Evolutionary conservation across 352 stramenopile genomes (phyloP).

Genomic region (Elongisporangium anandrum): DNA sequence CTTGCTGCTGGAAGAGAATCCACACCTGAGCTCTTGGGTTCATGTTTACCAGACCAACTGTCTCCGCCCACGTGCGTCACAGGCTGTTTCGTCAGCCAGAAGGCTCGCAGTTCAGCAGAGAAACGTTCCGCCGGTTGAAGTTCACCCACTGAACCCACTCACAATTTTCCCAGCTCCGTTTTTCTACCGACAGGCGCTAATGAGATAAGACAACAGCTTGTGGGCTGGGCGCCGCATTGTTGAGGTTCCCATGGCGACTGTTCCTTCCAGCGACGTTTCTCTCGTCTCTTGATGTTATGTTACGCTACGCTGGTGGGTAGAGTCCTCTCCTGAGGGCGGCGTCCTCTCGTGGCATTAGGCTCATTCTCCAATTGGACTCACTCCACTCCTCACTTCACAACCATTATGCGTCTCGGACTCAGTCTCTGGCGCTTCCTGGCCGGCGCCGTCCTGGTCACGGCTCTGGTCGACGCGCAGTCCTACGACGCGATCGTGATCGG

Average conservation of each 20-base stretch:
- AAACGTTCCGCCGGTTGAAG: neutral
- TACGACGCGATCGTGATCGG: conserved; percentile 61
- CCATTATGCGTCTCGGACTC: conserved; percentile 1
- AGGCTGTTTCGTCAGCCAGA: no score
- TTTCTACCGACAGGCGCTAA: neutral
- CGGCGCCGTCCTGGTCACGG: neutral
- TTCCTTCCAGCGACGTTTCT: neutral
- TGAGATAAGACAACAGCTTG: neutral
- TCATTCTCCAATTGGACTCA: neutral
- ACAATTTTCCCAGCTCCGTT: neutral
- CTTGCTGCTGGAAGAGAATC: neutral
- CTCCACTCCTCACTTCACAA: neutral
- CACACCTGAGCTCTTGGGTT: neutral
- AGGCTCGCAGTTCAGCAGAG: neutral
- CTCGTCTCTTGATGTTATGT: neutral
- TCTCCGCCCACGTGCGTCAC: no score
- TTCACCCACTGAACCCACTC: neutral
- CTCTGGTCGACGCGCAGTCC: conserved; percentile 12
- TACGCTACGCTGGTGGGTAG: neutral
- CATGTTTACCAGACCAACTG: neutral
- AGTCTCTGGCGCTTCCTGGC: neutral
- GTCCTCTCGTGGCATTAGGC: neutral
- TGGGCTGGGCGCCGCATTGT: neutral
- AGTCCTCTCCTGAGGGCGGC: neutral
- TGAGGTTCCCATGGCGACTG: neutral